Evolutionary conservation across 2,329 filamentous ascomycete genomes (phyloP).

Genomic region (Botrytis sinoallii): DNA sequence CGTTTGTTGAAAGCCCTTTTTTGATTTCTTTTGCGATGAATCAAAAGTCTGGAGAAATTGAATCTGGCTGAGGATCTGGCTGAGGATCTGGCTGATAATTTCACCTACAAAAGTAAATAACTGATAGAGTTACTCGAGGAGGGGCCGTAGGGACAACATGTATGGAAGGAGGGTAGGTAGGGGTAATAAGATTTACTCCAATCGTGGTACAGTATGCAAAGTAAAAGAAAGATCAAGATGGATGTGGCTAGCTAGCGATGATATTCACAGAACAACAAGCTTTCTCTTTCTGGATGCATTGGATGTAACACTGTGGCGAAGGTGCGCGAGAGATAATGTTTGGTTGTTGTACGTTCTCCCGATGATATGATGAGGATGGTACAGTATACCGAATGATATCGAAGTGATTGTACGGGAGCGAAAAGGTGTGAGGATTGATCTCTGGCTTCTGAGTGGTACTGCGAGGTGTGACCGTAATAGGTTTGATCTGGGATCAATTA

Average conservation of each 20-base stretch:
- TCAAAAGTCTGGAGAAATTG: background rate
- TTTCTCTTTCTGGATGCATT: background rate
- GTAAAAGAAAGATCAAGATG: background rate
- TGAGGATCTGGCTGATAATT: background rate
- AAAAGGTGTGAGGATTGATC: background rate
- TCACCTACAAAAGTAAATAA: background rate
- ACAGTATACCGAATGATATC: background rate
- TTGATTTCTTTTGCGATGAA: background rate
- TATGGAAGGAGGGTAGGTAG: background rate
- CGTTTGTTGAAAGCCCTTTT: background rate
- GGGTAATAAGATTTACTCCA: background rate
- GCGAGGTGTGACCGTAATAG: background rate
- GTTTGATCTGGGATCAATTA: background rate
- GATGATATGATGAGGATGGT: background rate
- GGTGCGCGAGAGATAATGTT: background rate
- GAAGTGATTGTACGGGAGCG: background rate
- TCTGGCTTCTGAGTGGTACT: background rate
- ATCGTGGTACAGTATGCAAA: background rate
- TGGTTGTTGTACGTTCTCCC: background rate
- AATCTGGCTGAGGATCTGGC: too few species aligned
- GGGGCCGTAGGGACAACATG: background rate
- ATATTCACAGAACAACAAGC: constrained; percentile 10
- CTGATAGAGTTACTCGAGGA: background rate
- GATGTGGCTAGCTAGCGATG: background rate
- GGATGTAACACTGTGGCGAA: background rate